phyloP scores from a whole-genome alignment of 306 rosid genomes.

The Ochetophila trinervis region DNA sequence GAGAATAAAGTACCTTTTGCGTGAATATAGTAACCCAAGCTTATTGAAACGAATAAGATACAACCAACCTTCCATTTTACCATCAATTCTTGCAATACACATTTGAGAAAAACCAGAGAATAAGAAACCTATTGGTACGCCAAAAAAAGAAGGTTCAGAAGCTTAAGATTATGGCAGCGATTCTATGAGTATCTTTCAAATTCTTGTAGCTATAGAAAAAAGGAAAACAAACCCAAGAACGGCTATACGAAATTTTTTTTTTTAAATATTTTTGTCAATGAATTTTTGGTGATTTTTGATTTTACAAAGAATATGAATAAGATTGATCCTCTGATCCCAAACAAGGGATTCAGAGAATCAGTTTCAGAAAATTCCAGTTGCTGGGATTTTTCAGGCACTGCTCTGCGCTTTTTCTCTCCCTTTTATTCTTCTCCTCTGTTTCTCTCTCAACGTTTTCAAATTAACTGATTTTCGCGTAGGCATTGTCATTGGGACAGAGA shows the following conservation, averaged over 20 bases:
- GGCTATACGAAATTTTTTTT: neutral
- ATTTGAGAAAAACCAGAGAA: slow-evolving; percentile 25
- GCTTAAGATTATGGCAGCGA: neutral
- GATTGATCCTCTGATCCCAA: slow-evolving; percentile 63
- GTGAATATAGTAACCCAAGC: slow-evolving; percentile 54
- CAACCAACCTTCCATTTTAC: slow-evolving; percentile 86
- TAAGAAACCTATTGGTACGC: neutral
- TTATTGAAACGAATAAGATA: slow-evolving; percentile 58
- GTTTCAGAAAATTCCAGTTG: slow-evolving; percentile 20
- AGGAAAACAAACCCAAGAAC: too few species aligned
- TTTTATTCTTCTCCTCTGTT: slow-evolving; percentile 14
- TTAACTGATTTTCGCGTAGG: slow-evolving; percentile 37
- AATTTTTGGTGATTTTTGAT: neutral
- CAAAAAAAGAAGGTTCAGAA: slow-evolving; percentile 13
- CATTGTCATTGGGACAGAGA: slow-evolving; percentile 5
- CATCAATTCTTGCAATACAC: slow-evolving; percentile 38
- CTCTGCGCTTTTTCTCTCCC: neutral
- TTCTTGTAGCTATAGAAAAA: neutral
- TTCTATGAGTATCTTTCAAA: neutral
- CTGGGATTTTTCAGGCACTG: slow-evolving; percentile 22
- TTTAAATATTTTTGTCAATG: neutral
- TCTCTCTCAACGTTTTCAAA: slow-evolving; percentile 37
- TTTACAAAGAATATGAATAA: neutral
- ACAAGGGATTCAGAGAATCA: slow-evolving; percentile 72
- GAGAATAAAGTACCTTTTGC: slow-evolving; percentile 66